Percentiles rank a stretch among this genome's conserved stretches.
phyloP scores from a whole-genome alignment of 768 basidiomycete genomes.

The Psilocybe cyanescens region DNA sequence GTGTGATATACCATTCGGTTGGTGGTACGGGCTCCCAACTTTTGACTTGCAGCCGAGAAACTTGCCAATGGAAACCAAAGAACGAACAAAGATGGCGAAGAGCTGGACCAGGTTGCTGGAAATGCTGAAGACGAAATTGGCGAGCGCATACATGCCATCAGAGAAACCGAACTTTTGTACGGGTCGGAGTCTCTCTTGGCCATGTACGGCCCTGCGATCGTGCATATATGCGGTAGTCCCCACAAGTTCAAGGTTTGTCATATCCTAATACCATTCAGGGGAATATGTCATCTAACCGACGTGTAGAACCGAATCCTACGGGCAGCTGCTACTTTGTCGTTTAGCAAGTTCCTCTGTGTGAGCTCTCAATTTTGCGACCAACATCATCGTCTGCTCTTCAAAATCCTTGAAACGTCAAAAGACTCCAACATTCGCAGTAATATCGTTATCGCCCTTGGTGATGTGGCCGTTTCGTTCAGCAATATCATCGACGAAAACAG shows the following conservation, averaged over 20 bases:
- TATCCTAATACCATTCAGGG: not conserved
- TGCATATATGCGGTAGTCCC: constrained; percentile 89
- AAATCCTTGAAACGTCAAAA: constrained; percentile 88
- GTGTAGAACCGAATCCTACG: constrained; percentile 82
- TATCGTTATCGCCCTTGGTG: constrained; percentile 96
- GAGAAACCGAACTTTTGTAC: constrained; percentile 88
- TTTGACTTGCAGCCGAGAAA: constrained; percentile 56
- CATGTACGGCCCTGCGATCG: constrained; percentile 87
- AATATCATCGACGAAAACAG: constrained; percentile 97
- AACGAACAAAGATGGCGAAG: constrained; percentile 69
- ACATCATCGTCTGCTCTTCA: constrained; percentile 88
- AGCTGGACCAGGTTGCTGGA: constrained; percentile 96
- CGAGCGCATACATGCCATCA: constrained; percentile 81
- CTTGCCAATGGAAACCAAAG: constrained; percentile 33
- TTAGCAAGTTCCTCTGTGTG: constrained; percentile 97
- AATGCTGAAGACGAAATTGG: constrained; percentile 99
- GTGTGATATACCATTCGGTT: constrained; percentile 22
- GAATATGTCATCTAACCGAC: not conserved
- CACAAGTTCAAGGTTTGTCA: constrained; percentile 82
- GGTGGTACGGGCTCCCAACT: too few relatives aligned
- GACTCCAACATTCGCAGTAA: constrained; percentile 93
- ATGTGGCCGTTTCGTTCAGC: constrained; percentile 98
- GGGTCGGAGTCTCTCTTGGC: constrained; percentile 82
- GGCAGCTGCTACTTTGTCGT: constrained; percentile 83
- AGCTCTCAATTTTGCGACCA: constrained; percentile 93